A percentile compares a stretch with the other conserved stretches of the same genome.
Evolutionary conservation across 306 rosid genomes (phyloP).

Genomic region (Prunus davidiana): DNA sequence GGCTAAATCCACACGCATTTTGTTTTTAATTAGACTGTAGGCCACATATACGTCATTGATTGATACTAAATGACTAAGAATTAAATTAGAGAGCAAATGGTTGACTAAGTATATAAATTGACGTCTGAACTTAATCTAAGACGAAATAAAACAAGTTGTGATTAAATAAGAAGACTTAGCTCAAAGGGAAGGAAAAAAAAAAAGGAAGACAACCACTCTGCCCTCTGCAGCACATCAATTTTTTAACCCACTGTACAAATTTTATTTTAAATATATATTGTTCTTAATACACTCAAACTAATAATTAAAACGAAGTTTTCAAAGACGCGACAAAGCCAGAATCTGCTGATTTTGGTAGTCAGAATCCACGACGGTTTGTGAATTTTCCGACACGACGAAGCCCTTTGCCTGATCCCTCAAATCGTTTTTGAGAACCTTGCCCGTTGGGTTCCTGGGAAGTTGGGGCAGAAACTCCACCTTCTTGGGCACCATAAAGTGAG

Average conservation of each 20-base stretch:
- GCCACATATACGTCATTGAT: too few species aligned
- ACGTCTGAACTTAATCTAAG: background rate
- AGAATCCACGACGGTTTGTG: background rate
- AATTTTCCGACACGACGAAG: background rate
- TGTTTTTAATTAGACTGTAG: too few species aligned
- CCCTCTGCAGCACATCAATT: background rate
- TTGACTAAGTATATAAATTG: background rate
- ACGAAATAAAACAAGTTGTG: background rate
- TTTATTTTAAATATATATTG: background rate
- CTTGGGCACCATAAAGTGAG: slow-evolving; percentile 47
- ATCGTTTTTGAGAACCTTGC: slow-evolving; percentile 38
- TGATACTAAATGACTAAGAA: background rate
- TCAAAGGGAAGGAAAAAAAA: background rate
- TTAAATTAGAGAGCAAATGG: background rate
- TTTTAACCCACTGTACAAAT: background rate
- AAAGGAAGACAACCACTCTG: background rate
- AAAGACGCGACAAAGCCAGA: slow-evolving; percentile 63
- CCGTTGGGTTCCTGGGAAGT: slow-evolving; percentile 40
- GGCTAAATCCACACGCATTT: too few species aligned
- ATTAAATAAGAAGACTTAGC: background rate
- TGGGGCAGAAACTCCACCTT: slow-evolving; percentile 38
- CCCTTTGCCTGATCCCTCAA: slow-evolving; percentile 30
- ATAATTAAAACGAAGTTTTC: slow-evolving; percentile 1
- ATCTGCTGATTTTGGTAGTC: slow-evolving; percentile 17
- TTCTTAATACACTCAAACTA: background rate